Conservation (phyloP, 441 rosid genomes). For the Erodium trifolium region DNA sequence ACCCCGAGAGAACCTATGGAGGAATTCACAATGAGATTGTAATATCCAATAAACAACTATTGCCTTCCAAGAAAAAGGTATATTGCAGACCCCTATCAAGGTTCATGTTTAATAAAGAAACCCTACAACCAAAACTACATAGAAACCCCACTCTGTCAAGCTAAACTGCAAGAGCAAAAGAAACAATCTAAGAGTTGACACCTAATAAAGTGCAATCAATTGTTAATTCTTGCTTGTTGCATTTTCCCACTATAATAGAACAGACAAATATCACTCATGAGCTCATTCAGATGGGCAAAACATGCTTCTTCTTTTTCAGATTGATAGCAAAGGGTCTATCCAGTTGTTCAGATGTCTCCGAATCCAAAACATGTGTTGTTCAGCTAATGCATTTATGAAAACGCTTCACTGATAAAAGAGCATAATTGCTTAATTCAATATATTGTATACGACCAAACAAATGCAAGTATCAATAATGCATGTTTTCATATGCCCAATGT, state of each 20-base stretch:
- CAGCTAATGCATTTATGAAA: not conserved
- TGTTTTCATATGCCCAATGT: not conserved
- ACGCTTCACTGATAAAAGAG: not conserved
- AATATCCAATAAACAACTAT: not conserved
- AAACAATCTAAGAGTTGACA: not conserved
- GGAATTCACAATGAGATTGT: conserved; percentile 14
- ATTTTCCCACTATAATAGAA: not conserved
- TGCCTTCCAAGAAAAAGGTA: not conserved
- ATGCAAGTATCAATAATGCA: conserved; percentile 3
- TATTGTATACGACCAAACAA: not conserved
- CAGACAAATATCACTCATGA: not conserved
- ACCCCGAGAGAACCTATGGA: conserved; percentile 75
- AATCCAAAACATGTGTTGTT: conserved; percentile 1
- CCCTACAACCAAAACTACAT: not conserved
- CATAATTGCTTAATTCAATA: not conserved
- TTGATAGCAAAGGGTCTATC: not conserved
- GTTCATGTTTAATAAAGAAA: not conserved
- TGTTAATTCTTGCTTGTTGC: not conserved
- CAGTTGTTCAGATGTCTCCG: not conserved
- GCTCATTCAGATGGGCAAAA: not conserved
- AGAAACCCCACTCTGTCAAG: not conserved
- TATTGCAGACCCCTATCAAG: not conserved
- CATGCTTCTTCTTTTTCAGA: not conserved
- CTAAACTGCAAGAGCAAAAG: not conserved
- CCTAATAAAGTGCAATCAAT: conserved; percentile 2